phyloP scores from a whole-genome alignment of 2,329 filamentous ascomycete species.

The Exophiala spinifera region DNA sequence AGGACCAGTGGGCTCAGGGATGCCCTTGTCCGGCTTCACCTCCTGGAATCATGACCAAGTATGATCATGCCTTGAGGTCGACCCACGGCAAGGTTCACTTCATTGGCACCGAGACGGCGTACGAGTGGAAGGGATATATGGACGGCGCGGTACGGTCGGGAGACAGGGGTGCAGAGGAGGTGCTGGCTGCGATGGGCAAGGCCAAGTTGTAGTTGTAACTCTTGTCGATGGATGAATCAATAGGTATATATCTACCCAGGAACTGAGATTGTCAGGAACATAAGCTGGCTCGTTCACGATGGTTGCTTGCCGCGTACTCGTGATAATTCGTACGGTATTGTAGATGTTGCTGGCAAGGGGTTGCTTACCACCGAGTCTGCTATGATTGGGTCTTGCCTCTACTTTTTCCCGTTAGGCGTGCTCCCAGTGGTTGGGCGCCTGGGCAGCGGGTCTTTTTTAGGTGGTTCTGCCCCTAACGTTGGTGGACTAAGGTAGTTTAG shows the following conservation, averaged over 20 bases:
- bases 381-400: neutral
- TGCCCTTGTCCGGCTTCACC: constrained; percentile 40
- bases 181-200: constrained; percentile 40
- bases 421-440: too few species aligned
- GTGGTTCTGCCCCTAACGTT: neutral
- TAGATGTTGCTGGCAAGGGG: constrained; percentile 9
- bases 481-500: neutral
- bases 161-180: constrained; percentile 43
- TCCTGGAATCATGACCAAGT: constrained; percentile 39
- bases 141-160: constrained; percentile 55
- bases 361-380: constrained; percentile 1
- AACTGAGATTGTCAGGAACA: too few species aligned
- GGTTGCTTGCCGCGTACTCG: too few species aligned
- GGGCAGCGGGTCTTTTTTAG: neutral
- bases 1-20: constrained; percentile 41
- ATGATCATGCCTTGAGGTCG: constrained; percentile 34
- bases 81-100: constrained; percentile 49
- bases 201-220: constrained; percentile 11
- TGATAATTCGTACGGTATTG: too few species aligned
- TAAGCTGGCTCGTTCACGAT: too few species aligned
- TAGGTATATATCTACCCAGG: neutral
- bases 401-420: neutral
- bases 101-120: constrained; percentile 54
- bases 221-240: neutral
- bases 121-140: constrained; percentile 58